phyloP scores from a whole-genome alignment of 2,329 filamentous ascomycete genomes.

The Botrytis byssoidea region DNA sequence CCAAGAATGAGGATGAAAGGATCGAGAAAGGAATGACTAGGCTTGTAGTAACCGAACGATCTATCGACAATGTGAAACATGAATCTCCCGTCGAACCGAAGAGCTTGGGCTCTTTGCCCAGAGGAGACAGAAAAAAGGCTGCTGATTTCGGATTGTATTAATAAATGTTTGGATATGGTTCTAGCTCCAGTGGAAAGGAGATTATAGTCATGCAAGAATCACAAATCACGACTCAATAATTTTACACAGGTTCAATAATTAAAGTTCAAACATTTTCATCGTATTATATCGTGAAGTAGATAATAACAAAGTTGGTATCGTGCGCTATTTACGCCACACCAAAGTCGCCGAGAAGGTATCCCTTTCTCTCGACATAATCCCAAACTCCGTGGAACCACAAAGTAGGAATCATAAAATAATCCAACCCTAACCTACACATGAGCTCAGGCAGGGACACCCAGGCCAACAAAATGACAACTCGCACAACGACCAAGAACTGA shows the following conservation, averaged over 20 bases:
- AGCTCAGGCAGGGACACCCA: background rate
- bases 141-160: background rate
- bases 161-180: background rate
- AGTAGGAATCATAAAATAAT: constrained; percentile 5
- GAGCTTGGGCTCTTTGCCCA: background rate
- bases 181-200: no score
- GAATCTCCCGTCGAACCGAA: background rate
- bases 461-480: constrained; percentile 6
- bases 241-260: background rate
- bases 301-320: constrained; percentile 12
- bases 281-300: background rate
- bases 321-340: background rate
- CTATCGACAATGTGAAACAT: background rate
- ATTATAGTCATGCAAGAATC: background rate
- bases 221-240: background rate
- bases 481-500: constrained; percentile 1
- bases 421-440: background rate
- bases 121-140: background rate
- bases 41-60: background rate
- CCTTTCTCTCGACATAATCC: background rate
- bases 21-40: background rate
- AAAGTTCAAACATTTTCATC: background rate
- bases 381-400: background rate
- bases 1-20: background rate
- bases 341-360: background rate